phyloP scores from a whole-genome alignment of 2,329 filamentous ascomycete genomes.

The Neobulgaria alba region DNA sequence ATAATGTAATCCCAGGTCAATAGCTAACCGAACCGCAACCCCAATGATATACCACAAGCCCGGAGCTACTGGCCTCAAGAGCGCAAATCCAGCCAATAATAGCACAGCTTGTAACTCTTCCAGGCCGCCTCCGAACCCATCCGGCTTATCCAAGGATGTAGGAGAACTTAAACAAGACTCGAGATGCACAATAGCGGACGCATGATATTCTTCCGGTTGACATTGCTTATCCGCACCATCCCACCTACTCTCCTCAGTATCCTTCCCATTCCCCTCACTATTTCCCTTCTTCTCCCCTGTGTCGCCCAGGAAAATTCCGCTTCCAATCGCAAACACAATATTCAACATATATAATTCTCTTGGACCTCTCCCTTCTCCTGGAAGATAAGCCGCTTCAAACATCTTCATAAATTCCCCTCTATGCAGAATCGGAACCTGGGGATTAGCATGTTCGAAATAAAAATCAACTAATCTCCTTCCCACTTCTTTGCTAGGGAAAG shows the following conservation, averaged over 20 bases:
- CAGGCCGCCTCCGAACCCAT: conserved; percentile 73
- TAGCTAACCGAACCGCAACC: conserved; percentile 79
- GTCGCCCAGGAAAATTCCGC: conserved; percentile 78
- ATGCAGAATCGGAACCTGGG: conserved; percentile 89
- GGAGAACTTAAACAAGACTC: conserved; percentile 66
- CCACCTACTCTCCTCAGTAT: conserved; percentile 26
- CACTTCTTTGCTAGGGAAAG: conserved; percentile 71
- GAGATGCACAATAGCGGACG: conserved; percentile 84
- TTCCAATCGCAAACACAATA: conserved; percentile 94
- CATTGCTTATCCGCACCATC: conserved; percentile 38
- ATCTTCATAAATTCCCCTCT: conserved; percentile 82
- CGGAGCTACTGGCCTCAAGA: conserved; percentile 83
- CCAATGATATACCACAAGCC: conserved; percentile 97
- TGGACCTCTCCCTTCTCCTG: conserved; percentile 54
- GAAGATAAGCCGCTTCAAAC: conserved; percentile 72
- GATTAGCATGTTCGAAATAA: conserved; percentile 95
- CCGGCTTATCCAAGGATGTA: conserved; percentile 42
- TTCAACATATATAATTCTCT: conserved; percentile 90
- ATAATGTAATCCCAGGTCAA: conserved; percentile 86
- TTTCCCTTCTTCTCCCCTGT: conserved; percentile 33
- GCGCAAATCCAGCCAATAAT: conserved; percentile 80
- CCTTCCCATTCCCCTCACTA: conserved; percentile 20
- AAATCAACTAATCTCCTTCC: conserved; percentile 66
- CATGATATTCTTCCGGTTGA: conserved; percentile 93
- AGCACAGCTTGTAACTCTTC: conserved; percentile 93